Conservation (phyloP, 805 yeast genomes). For the Saturnispora galanensis region DNA sequence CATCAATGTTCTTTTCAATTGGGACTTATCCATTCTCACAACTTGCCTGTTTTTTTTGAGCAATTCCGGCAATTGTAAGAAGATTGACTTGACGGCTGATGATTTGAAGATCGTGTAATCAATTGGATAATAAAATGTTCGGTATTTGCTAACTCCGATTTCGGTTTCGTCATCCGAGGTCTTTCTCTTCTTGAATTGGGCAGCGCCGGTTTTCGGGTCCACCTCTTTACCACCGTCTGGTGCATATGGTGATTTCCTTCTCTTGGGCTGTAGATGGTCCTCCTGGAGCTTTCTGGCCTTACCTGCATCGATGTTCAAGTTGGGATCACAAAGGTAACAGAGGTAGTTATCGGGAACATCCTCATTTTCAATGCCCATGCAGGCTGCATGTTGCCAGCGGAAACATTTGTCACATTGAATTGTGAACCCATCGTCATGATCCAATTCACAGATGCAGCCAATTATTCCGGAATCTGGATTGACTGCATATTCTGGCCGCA, state of each 20-base stretch:
- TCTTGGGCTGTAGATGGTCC: slow-evolving; percentile 26
- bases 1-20: slow-evolving; percentile 17
- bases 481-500: slow-evolving; percentile 42
- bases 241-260: slow-evolving; percentile 18
- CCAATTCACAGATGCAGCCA: slow-evolving; percentile 80
- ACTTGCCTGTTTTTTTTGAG: slow-evolving; percentile 18
- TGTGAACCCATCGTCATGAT: slow-evolving; percentile 87
- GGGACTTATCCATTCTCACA: slow-evolving; percentile 16
- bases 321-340: slow-evolving; percentile 64
- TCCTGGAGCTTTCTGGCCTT: slow-evolving; percentile 28
- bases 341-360: slow-evolving; percentile 76
- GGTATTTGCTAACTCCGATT: slow-evolving; percentile 38
- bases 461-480: slow-evolving; percentile 79
- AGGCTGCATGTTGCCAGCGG: slow-evolving; percentile 93
- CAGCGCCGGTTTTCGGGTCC: slow-evolving; percentile 8
- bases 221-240: background rate
- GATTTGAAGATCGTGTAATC: slow-evolving; percentile 37
- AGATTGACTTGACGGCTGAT: slow-evolving; percentile 24
- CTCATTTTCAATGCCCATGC: slow-evolving; percentile 66
- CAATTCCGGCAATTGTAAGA: slow-evolving; percentile 19
- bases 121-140: slow-evolving; percentile 41
- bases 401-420: slow-evolving; percentile 90
- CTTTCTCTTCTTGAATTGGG: slow-evolving; percentile 24
- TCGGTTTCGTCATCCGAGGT: slow-evolving; percentile 30
- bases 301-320: slow-evolving; percentile 33